Conservation (phyloP, 2,329 filamentous ascomycete genomes). For the Alternaria sp. region DNA sequence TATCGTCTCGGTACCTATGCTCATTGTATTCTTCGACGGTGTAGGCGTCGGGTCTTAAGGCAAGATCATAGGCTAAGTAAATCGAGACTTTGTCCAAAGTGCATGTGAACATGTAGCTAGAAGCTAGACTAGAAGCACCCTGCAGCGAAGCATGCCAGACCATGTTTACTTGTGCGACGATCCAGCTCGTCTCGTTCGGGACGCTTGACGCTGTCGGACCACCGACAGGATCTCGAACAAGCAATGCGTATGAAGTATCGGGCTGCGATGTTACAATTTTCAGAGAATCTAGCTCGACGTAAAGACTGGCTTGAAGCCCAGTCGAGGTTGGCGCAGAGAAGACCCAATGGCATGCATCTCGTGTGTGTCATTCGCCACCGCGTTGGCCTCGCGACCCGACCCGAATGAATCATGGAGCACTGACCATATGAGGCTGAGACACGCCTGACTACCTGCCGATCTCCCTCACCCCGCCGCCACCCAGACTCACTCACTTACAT, state of each 20-base stretch:
- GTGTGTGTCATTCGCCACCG: constrained; percentile 9
- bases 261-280: not conserved
- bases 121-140: not conserved
- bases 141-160: not conserved
- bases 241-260: not conserved
- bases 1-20: too few species aligned
- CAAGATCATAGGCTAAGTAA: not conserved
- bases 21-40: too few species aligned
- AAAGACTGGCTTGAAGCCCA: constrained; percentile 4
- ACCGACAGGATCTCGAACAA: not conserved
- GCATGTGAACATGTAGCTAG: not conserved
- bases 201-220: not conserved
- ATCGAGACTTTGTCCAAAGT: not conserved
- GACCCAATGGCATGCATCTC: not conserved
- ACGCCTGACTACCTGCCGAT: constrained; percentile 7
- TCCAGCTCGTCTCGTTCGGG: not conserved
- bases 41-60: accelerated
- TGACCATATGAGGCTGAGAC: constrained; percentile 21
- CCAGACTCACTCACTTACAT: constrained; percentile 12
- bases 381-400: constrained; percentile 18
- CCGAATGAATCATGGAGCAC: constrained; percentile 14
- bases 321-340: not conserved
- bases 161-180: not conserved
- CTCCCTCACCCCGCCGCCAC: constrained; percentile 21
- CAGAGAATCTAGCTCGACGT: constrained; percentile 3